Percentiles rank a stretch among this genome's conserved stretches.
These are phyloP conservation scores for Vaccinium corymbosum DNA, from an alignment of 148 eudicot species.

Conservation along the genomic window DNA sequence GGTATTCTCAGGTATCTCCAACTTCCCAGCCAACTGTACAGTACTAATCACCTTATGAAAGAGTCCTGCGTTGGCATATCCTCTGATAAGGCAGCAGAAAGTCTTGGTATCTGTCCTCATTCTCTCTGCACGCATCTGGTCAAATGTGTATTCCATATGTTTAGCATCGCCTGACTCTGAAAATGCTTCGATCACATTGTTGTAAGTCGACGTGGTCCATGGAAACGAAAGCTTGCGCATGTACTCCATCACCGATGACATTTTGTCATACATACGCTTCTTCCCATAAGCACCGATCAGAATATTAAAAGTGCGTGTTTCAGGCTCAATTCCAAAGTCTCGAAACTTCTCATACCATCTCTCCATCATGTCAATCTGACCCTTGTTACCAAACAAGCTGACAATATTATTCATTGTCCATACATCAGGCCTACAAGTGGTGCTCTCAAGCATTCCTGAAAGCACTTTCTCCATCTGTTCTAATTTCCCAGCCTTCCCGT, in stretches of 20 bases:
- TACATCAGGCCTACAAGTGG: slow-evolving; percentile 66
- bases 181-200: slow-evolving; percentile 92
- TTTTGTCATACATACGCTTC: slow-evolving; percentile 85
- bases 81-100: slow-evolving; percentile 80
- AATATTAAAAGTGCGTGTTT: slow-evolving; percentile 89
- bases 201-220: slow-evolving; percentile 98
- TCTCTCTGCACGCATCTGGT: slow-evolving; percentile 90
- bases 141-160: slow-evolving; percentile 78
- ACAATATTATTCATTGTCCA: slow-evolving; percentile 97
- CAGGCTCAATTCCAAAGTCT: slow-evolving; percentile 85
- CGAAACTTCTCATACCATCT: slow-evolving; percentile 92
- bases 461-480: slow-evolving; percentile 87
- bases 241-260: slow-evolving; percentile 97
- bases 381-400: slow-evolving; percentile 82
- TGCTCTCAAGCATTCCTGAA: slow-evolving; percentile 67
- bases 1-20: slow-evolving; percentile 85
- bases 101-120: slow-evolving; percentile 88
- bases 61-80: slow-evolving; percentile 74
- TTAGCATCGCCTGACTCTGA: slow-evolving; percentile 77
- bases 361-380: slow-evolving; percentile 91
- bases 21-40: slow-evolving; percentile 72
- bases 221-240: slow-evolving; percentile 87
- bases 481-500: slow-evolving; percentile 74
- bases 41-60: slow-evolving; percentile 72
- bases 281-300: slow-evolving; percentile 94